Percentiles rank a stretch among this genome's conserved stretches.
These are phyloP conservation scores for Jacaranda mimosifolia DNA, from an alignment of 257 asterid genomes.

Conservation along the genomic window DNA sequence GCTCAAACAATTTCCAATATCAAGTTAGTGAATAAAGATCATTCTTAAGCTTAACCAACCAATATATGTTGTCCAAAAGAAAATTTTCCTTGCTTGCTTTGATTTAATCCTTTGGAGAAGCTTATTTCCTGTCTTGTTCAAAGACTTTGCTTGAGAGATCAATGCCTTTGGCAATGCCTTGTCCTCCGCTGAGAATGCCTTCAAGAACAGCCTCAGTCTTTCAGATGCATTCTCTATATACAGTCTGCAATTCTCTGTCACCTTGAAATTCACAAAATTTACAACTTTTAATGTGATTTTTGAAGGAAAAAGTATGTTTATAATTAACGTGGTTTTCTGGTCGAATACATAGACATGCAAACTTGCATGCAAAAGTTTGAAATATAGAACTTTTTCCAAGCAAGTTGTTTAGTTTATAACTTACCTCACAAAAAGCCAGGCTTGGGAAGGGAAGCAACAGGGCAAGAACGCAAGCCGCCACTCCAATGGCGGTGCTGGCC, in stretches of 20 bases:
- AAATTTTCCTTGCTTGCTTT: conserved; percentile 63
- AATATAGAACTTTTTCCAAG: conserved; percentile 6
- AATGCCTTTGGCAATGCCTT: conserved; percentile 50
- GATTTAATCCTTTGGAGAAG: conserved; percentile 63
- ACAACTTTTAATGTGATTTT: not conserved
- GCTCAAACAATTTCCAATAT: conserved; percentile 29
- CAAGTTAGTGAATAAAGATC: not conserved
- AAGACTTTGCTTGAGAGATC: conserved; percentile 65
- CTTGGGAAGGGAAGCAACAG: conserved; percentile 72
- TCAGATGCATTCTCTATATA: conserved; percentile 67
- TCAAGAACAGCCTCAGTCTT: conserved; percentile 59
- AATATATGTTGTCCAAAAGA: not conserved
- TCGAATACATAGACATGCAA: too few species aligned
- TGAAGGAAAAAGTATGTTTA: not conserved
- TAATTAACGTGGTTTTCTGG: too few species aligned
- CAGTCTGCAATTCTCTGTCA: conserved; percentile 62
- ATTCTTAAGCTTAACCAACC: not conserved
- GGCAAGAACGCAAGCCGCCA: conserved; percentile 71
- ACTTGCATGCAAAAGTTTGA: too few species aligned
- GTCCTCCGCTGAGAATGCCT: conserved; percentile 75
- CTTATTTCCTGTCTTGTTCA: conserved; percentile 57
- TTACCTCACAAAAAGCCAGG: conserved; percentile 75
- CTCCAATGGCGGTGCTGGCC: conserved; percentile 85
- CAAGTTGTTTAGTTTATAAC: not conserved
- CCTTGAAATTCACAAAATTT: conserved; percentile 50